Percentiles rank a stretch among this genome's conserved stretches.
phyloP scores from a whole-genome alignment of 1,284 basidiomycete species.

The Austroboletus sp. region DNA sequence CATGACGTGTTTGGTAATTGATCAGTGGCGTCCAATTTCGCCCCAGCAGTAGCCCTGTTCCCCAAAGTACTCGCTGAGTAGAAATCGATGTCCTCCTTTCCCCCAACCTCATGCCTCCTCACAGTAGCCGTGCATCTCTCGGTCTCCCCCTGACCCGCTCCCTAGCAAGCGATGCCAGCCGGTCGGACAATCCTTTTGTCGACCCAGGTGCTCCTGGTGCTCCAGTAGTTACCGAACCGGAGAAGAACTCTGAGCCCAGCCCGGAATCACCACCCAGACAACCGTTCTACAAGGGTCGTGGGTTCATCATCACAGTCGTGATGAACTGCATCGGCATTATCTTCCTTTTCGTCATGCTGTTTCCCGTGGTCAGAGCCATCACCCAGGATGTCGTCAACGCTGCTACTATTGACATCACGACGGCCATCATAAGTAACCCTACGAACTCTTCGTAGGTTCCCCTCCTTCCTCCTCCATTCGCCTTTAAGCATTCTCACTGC shows the following conservation, averaged over 20 bases:
- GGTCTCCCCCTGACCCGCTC: too few species aligned
- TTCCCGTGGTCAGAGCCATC: conserved; percentile 59
- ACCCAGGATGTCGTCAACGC: conserved; percentile 56
- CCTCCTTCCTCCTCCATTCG: neutral
- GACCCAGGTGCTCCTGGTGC: neutral
- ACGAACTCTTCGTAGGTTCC: conserved; percentile 47
- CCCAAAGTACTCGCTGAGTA: too few species aligned
- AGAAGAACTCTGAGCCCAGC: neutral
- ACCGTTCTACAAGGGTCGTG: conserved; percentile 38
- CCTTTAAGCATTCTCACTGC: conserved; percentile 1
- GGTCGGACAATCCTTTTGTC: neutral
- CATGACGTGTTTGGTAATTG: too few species aligned
- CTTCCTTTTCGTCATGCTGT: conserved; percentile 57
- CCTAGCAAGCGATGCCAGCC: neutral
- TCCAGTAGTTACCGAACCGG: neutral
- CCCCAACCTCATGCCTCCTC: too few species aligned
- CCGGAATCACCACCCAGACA: conserved; percentile 10
- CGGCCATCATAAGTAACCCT: conserved; percentile 44
- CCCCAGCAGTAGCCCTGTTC: too few species aligned
- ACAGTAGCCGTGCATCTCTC: too few species aligned
- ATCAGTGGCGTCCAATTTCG: too few species aligned
- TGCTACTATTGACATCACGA: conserved; percentile 46
- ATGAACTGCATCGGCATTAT: conserved; percentile 49
- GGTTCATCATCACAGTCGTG: conserved; percentile 42
- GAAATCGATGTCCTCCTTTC: too few species aligned